Base-by-base conservation (phyloP, 2,329 filamentous ascomycete genomes). In the Pseudogymnoascus sp. region DNA sequence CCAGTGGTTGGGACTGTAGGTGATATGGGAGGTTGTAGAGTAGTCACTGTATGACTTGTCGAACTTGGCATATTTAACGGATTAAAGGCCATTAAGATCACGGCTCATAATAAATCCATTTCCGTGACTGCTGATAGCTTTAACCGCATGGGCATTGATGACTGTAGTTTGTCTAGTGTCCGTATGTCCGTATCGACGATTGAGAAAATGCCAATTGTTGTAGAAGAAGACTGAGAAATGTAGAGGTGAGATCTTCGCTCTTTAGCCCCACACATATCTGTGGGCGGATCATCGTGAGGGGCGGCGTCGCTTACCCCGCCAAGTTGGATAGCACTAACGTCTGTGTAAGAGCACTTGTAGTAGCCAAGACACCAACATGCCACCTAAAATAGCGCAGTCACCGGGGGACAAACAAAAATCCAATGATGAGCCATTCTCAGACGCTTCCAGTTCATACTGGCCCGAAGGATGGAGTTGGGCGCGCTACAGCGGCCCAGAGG, bases 1-100 rank as follows among this genome's bases (percentile, higher is more conserved):
- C 43, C 62, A 61, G n/a, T 66, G 65, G 65, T 25, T 54, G 41
- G 64, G 25, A 25, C 39, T 25, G 12, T 43, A 43, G 39, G 20
- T 43, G 20, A 25, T 25, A 43, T 4, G 20, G 6, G 39, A n/a
- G 20, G 39, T 25, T 25, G 39, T 43, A 43, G 20, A 43, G 39
- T n/a, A 25, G 20, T 43, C 20, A 25, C 39, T 43, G 11, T 43
- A 43, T 43, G 39, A 43, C 25, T 43, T 43, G 11, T 25, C 6
- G 25, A 20, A 43, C 25, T 43, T 43, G 11, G n/a, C 6, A 43
- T 43, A 43, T n/a, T 3, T 6, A 7, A 43, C 1, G 12, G 12
- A 25, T 43, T n/a, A 43, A 25, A 12, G 11, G 20, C 12, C n/a
- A 25, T 25, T 43, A 20, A 43, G 39, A 43, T 9, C 20, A 43